Conservation (phyloP, 495 filamentous ascomycete species). For the Extremus antarcticus region DNA sequence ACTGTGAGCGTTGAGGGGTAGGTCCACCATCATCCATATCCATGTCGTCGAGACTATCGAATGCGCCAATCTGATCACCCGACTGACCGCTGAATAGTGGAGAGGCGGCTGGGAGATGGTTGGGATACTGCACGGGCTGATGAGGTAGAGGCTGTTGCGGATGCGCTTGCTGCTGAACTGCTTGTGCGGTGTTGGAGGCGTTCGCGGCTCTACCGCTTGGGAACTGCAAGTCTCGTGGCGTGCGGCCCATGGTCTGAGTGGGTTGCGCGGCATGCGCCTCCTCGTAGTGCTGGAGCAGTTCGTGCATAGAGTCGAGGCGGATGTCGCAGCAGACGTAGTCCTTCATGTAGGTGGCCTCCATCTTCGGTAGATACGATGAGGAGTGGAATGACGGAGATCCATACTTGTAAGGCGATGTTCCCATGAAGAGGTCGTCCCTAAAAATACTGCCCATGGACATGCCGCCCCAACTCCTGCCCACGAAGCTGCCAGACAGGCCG, state of each 20-base stretch:
- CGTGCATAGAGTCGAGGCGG: slow-evolving; percentile 80
- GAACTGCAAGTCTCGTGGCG: slow-evolving; percentile 43
- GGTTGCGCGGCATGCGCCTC: slow-evolving; percentile 71
- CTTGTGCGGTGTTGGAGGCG: slow-evolving; percentile 20
- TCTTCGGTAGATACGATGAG: slow-evolving; percentile 91
- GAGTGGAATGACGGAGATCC: slow-evolving; percentile 94
- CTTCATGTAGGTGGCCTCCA: slow-evolving; percentile 93
- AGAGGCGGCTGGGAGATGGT: not conserved
- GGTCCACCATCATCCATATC: slow-evolving; percentile 77
- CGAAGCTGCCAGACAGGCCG: slow-evolving; percentile 54
- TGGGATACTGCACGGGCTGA: slow-evolving; percentile 15
- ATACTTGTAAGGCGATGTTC: slow-evolving; percentile 82
- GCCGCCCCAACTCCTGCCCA: slow-evolving; percentile 95
- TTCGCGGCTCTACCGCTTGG: slow-evolving; percentile 33
- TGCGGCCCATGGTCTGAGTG: slow-evolving; percentile 36
- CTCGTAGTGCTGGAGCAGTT: slow-evolving; percentile 92
- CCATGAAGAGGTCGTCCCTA: slow-evolving; percentile 95
- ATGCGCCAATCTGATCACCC: slow-evolving; percentile 44
- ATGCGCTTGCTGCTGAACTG: slow-evolving; percentile 27
- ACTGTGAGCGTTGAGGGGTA: slow-evolving; percentile 39
- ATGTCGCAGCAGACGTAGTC: slow-evolving; percentile 90
- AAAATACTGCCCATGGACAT: slow-evolving; percentile 94
- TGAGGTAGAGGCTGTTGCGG: slow-evolving; percentile 30
- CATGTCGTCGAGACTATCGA: slow-evolving; percentile 89
- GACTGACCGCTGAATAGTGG: slow-evolving; percentile 22